These are phyloP conservation scores for Saprolegnia diclina DNA, from an alignment of 352 stramenopile genomes.

Conservation along the genomic window DNA sequence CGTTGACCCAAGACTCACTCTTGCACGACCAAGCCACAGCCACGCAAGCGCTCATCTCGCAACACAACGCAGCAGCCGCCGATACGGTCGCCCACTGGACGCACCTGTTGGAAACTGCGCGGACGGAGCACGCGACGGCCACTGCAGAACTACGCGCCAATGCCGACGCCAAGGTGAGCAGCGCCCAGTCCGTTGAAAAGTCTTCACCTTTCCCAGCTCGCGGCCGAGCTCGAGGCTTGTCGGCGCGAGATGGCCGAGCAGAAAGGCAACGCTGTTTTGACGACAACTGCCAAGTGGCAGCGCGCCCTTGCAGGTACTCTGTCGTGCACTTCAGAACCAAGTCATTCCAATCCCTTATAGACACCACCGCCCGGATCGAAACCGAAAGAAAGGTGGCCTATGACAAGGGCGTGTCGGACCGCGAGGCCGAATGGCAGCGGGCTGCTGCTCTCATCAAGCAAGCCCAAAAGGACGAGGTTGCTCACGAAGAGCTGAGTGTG, in stretches of 20 bases:
- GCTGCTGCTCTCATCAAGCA: conserved; percentile 65
- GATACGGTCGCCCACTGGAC: conserved; percentile 8
- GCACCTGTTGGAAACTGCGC: neutral
- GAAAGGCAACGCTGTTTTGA: conserved; percentile 22
- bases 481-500: conserved; percentile 30
- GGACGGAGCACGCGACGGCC: neutral
- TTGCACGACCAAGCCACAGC: neutral
- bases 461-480: conserved; percentile 62
- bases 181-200: neutral
- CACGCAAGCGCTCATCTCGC: neutral
- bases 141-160: neutral
- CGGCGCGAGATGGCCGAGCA: conserved; percentile 24
- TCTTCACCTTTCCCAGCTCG: neutral
- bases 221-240: conserved; percentile 14
- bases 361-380: conserved; percentile 56
- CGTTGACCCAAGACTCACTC: no score
- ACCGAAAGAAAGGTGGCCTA: conserved; percentile 58
- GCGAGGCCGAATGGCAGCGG: conserved; percentile 70
- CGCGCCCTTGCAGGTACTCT: conserved; percentile 12
- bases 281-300: conserved; percentile 26
- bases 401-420: conserved; percentile 54
- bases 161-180: neutral
- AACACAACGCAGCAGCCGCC: neutral
- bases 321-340: neutral
- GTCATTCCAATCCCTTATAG: conserved; percentile 31